Conservation (phyloP, 2,329 filamentous ascomycete species). For the Colletotrichum phormii region DNA sequence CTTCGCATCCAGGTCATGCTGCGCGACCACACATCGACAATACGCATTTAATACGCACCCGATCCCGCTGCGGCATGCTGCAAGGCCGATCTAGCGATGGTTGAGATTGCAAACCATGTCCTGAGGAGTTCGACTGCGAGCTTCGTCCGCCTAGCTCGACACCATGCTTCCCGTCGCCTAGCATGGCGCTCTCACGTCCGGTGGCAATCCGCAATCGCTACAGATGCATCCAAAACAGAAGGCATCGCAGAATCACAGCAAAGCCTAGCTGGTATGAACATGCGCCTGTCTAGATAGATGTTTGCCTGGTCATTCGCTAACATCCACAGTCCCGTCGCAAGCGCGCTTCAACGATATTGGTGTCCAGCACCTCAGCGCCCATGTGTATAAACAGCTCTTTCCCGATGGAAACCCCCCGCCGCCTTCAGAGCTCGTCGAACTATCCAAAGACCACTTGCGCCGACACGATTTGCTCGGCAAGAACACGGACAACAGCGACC, state of each 20-base stretch:
- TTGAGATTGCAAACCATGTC: conserved; percentile 42
- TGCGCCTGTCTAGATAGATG: background rate
- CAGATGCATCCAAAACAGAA: conserved; percentile 33
- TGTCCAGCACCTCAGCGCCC: conserved; percentile 89
- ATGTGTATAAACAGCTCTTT: conserved; percentile 89
- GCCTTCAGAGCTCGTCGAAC: conserved; percentile 78
- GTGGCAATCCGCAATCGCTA: conserved; percentile 56
- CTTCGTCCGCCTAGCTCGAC: conserved; percentile 64
- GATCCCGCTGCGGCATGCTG: background rate
- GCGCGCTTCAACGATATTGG: conserved; percentile 92
- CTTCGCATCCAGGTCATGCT: conserved; percentile 41
- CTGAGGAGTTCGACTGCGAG: conserved; percentile 55
- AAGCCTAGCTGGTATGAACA: conserved; percentile 56
- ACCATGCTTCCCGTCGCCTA: conserved; percentile 54
- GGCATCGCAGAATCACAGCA: conserved; percentile 32
- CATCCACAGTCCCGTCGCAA: conserved; percentile 58
- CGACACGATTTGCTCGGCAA: conserved; percentile 92
- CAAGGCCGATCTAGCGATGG: conserved; percentile 25
- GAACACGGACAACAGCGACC: conserved; percentile 80
- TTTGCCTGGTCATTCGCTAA: background rate
- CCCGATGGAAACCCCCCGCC: conserved; percentile 65
- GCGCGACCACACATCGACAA: background rate
- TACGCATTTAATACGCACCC: background rate
- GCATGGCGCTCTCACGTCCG: conserved; percentile 52
- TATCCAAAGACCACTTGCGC: conserved; percentile 84